Conservation (phyloP, 2,329 filamentous ascomycete species). For the Niveomyces coronatus region DNA sequence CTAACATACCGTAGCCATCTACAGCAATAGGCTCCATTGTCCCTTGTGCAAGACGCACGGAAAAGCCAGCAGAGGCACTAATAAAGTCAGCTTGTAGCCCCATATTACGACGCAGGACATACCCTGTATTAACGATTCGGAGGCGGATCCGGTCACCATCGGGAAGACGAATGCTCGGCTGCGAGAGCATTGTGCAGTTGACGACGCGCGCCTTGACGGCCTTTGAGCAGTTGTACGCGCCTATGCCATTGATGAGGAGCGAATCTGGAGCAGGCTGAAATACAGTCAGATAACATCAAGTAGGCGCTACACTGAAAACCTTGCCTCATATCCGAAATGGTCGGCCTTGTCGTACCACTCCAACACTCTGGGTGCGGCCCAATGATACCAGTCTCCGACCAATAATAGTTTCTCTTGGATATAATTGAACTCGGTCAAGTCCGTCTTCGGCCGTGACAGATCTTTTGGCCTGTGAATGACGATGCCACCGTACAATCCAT, state of each 20-base stretch:
- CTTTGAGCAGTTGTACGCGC: slow-evolving; percentile 13
- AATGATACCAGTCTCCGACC: slow-evolving; percentile 12
- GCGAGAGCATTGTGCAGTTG: slow-evolving; percentile 8
- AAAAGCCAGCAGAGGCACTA: slow-evolving; percentile 11
- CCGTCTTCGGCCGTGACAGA: background rate
- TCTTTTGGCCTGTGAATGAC: slow-evolving; percentile 9
- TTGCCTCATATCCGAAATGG: slow-evolving; percentile 11
- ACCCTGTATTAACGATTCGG: slow-evolving; percentile 14
- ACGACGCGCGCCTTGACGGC: slow-evolving; percentile 11
- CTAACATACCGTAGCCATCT: slow-evolving; percentile 12
- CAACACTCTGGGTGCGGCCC: slow-evolving; percentile 4
- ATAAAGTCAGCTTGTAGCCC: background rate
- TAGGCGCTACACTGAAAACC: background rate
- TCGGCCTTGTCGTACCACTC: slow-evolving; percentile 10
- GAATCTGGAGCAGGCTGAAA: slow-evolving; percentile 13
- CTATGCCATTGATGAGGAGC: slow-evolving; percentile 10
- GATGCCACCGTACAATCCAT: slow-evolving; percentile 12
- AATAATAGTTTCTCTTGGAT: slow-evolving; percentile 8
- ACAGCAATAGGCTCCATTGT: slow-evolving; percentile 13
- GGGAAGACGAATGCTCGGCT: slow-evolving; percentile 9
- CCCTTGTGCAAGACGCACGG: slow-evolving; percentile 7
- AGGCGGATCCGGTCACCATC: slow-evolving; percentile 10
- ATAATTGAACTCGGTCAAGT: slow-evolving; percentile 6
- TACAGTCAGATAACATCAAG: background rate
- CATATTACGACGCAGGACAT: background rate